Percentiles rank a stretch among this genome's conserved stretches.
Conservation (phyloP, 306 rosid genomes). For the Ziziphus jujuba region DNA sequence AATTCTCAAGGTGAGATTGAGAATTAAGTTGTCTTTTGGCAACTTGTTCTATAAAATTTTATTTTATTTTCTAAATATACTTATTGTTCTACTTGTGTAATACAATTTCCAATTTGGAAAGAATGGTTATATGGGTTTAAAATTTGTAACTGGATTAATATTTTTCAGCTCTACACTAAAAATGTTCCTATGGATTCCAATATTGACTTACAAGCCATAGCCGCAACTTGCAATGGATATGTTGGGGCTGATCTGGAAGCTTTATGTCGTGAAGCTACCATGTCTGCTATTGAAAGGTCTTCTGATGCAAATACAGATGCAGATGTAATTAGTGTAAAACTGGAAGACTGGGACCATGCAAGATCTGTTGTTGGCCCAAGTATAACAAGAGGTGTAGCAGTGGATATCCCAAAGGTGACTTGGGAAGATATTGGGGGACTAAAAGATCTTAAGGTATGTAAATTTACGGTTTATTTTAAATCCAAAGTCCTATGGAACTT, state of each 20-base stretch:
- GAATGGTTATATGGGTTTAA: slow-evolving; percentile 2
- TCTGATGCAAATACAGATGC: slow-evolving; percentile 44
- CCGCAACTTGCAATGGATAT: slow-evolving; percentile 88
- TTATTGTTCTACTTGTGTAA: slow-evolving; percentile 1
- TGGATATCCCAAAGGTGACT: slow-evolving; percentile 82
- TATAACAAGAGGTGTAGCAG: slow-evolving; percentile 86
- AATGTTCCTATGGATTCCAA: slow-evolving; percentile 55
- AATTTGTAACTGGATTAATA: slow-evolving; percentile 15
- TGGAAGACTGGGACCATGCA: slow-evolving; percentile 83
- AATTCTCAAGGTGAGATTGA: slow-evolving; percentile 70
- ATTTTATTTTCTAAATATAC: not conserved
- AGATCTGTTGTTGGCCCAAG: slow-evolving; percentile 72
- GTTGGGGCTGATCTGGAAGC: slow-evolving; percentile 96
- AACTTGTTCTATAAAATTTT: not conserved
- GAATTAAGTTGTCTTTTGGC: not conserved
- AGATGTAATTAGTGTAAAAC: slow-evolving; percentile 37
- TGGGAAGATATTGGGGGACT: slow-evolving; percentile 96
- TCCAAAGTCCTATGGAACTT: slow-evolving; percentile 16
- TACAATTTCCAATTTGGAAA: slow-evolving; percentile 18
- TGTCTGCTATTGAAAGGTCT: slow-evolving; percentile 52
- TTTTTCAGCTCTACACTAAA: slow-evolving; percentile 77
- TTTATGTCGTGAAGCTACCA: slow-evolving; percentile 71
- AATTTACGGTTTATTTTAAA: slow-evolving; percentile 19
- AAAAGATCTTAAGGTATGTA: slow-evolving; percentile 77
- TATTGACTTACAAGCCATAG: slow-evolving; percentile 61